phyloP scores from a whole-genome alignment of 1,284 basidiomycete genomes.

The Microbotryum saponariae region DNA sequence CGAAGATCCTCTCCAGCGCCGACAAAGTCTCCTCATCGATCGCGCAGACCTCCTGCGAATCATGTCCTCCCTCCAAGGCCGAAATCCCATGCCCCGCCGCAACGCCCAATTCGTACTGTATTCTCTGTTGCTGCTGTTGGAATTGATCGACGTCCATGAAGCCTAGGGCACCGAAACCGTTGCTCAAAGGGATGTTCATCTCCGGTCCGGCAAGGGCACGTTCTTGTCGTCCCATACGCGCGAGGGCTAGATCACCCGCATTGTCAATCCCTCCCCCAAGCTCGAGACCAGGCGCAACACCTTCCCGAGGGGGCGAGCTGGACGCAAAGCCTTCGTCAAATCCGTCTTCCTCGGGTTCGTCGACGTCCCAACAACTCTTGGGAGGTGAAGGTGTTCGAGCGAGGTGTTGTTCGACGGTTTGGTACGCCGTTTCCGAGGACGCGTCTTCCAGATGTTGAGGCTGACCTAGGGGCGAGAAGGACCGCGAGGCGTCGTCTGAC shows the following conservation, averaged over 20 bases:
- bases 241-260: neutral
- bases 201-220: neutral
- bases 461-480: neutral
- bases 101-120: neutral
- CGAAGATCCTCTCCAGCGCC: constrained; percentile 85
- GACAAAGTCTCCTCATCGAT: constrained; percentile 59
- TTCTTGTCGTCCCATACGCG: neutral
- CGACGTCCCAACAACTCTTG: neutral
- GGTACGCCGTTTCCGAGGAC: neutral
- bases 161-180: neutral
- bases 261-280: neutral
- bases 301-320: neutral
- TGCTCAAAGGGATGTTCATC: neutral
- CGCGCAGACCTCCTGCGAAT: constrained; percentile 8
- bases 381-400: neutral
- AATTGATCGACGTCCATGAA: constrained; percentile 21
- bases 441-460: neutral
- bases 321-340: constrained; percentile 8
- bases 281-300: neutral
- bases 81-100: neutral
- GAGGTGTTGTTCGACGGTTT: neutral
- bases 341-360: neutral
- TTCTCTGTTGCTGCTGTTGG: neutral
- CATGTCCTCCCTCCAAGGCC: neutral
- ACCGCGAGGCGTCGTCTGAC: neutral